These are phyloP conservation scores for Musa beccarii DNA, from an alignment of 176 grass and related monocot species.

Conservation along the genomic window DNA sequence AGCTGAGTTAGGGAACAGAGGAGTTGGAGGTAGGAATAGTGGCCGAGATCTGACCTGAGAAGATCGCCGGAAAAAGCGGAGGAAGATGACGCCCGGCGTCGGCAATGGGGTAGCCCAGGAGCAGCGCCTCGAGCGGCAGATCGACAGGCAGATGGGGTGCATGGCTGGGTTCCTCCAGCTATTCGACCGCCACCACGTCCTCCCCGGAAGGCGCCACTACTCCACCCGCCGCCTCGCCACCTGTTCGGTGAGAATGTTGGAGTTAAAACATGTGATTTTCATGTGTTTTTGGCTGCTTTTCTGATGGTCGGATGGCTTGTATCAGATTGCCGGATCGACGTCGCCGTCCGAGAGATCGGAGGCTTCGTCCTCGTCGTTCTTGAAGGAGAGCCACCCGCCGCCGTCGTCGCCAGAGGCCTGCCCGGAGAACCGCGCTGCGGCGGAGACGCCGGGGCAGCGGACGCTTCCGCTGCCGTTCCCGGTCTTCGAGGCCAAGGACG, in stretches of 20 bases:
- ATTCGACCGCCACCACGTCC: constrained; percentile 61
- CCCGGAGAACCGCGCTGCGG: not conserved
- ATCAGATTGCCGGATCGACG: constrained; percentile 47
- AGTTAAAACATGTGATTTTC: not conserved
- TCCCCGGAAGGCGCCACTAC: constrained; percentile 7
- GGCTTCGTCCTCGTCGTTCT: constrained; percentile 28
- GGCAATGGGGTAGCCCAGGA: constrained; percentile 27
- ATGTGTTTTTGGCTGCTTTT: not conserved
- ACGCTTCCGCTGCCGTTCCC: constrained; percentile 38
- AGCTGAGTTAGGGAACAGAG: too few species aligned
- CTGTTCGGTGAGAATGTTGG: constrained; percentile 3
- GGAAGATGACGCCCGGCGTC: constrained; percentile 13
- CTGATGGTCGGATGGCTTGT: not conserved
- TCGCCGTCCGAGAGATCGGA: constrained; percentile 83
- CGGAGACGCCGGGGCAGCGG: constrained; percentile 17
- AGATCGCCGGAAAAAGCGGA: not conserved
- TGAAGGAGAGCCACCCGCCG: constrained; percentile 19
- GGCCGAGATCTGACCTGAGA: not conserved
- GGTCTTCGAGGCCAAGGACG: constrained; percentile 12
- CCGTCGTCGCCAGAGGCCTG: constrained; percentile 37
- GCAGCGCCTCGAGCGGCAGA: constrained; percentile 38
- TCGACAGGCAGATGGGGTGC: constrained; percentile 62
- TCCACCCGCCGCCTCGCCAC: constrained; percentile 7
- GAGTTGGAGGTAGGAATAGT: not conserved
- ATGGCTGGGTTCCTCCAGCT: constrained; percentile 78